A percentile compares a stretch with the other conserved stretches of the same genome.
Evolutionary conservation across 1,284 basidiomycete species (phyloP).

Genomic region (Cutaneotrichosporon arboriforme): DNA sequence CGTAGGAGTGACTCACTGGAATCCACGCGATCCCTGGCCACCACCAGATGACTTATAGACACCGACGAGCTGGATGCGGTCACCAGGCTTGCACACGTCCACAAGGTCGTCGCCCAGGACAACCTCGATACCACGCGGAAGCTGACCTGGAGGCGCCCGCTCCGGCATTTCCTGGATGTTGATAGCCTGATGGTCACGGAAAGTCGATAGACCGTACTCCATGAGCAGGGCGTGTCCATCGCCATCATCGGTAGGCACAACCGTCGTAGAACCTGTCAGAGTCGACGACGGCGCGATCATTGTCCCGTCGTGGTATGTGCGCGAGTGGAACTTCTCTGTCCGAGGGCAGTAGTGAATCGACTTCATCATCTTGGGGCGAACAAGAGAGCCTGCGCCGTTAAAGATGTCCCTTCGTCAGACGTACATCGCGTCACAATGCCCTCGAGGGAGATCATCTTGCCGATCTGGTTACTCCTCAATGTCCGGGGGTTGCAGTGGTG

Average conservation of each 20-base stretch:
- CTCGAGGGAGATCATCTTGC: conserved; percentile 94
- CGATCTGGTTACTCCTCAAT: conserved; percentile 78
- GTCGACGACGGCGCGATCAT: conserved; percentile 63
- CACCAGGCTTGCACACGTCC: conserved; percentile 95
- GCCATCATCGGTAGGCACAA: conserved; percentile 88
- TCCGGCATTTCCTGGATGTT: conserved; percentile 99
- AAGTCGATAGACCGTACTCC: conserved; percentile 88
- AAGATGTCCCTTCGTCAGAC: conserved; percentile 10
- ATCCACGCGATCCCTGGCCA: conserved; percentile 70
- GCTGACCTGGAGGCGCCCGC: conserved; percentile 90
- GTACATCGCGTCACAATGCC: conserved; percentile 94
- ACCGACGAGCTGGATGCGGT: conserved; percentile 94
- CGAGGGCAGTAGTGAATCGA: conserved; percentile 92
- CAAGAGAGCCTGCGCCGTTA: conserved; percentile 63
- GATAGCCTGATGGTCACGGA: conserved; percentile 94
- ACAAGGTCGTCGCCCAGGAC: conserved; percentile 96
- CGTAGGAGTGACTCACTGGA: conserved; percentile 62
- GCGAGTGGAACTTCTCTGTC: conserved; percentile 76
- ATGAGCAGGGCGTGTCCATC: conserved; percentile 80
- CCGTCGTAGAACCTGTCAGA: conserved; percentile 62
- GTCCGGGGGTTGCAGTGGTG: conserved; percentile 96
- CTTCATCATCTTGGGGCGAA: conserved; percentile 96
- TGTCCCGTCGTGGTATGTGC: conserved; percentile 89
- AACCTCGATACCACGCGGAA: conserved; percentile 92
- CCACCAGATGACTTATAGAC: conserved; percentile 91